A percentile compares a stretch with the other conserved stretches of the same genome.
Conservation (phyloP, 257 asterid genomes). For the Rhazya stricta region DNA sequence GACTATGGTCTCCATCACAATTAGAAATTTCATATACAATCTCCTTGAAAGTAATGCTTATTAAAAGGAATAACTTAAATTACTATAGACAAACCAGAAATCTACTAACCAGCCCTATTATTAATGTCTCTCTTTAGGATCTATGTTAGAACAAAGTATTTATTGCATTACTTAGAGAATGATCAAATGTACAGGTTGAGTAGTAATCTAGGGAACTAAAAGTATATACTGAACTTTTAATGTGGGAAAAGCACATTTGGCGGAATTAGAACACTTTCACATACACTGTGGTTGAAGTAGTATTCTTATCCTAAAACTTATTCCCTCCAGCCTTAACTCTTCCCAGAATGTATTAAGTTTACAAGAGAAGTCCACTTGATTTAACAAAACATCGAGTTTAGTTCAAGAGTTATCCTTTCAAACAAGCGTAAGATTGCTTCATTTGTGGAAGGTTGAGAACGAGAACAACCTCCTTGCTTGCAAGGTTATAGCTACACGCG, state of each 20-base stretch:
- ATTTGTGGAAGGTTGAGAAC: background rate
- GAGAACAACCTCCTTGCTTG: too few relatives aligned
- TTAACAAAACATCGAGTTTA: background rate
- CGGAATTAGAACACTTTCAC: background rate
- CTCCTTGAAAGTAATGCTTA: background rate
- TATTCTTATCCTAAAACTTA: background rate
- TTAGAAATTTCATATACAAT: too few relatives aligned
- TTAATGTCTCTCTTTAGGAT: background rate
- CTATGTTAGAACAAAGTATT: background rate
- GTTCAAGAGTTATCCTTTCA: background rate
- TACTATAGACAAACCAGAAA: background rate
- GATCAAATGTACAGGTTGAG: background rate
- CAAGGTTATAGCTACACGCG: too few relatives aligned
- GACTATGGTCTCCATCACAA: too few relatives aligned
- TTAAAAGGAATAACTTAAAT: background rate
- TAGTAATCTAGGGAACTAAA: background rate
- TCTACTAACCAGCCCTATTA: background rate
- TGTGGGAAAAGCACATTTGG: background rate
- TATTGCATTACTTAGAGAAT: background rate
- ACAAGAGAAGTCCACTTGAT: background rate
- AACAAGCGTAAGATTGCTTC: background rate
- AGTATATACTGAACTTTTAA: background rate
- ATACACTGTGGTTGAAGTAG: background rate
- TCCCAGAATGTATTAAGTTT: background rate
- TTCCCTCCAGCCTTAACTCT: background rate